Percentiles rank a stretch among this genome's conserved stretches.
phyloP scores from a whole-genome alignment of 495 filamentous ascomycete species.

The Neurospora sublineolata region DNA sequence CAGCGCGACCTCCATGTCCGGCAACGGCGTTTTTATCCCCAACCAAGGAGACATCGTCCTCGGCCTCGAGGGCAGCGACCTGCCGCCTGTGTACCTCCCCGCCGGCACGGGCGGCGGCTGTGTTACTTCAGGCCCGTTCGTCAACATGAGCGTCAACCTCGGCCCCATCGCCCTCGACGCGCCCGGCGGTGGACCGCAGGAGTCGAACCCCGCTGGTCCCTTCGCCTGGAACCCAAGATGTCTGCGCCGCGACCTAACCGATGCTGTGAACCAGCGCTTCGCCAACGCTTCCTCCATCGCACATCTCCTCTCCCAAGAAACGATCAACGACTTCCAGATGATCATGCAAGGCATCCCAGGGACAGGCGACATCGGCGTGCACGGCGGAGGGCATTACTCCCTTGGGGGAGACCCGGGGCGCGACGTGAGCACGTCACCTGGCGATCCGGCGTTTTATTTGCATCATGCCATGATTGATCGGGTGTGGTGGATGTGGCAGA shows the following conservation, averaged over 20 bases:
- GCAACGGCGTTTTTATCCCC: constrained; percentile 43
- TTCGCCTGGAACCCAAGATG: constrained; percentile 47
- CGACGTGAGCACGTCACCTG: constrained; percentile 48
- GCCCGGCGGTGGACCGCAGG: not conserved
- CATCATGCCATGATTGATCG: constrained; percentile 60
- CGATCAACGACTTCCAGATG: constrained; percentile 41
- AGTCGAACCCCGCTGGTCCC: constrained; percentile 4
- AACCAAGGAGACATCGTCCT: constrained; percentile 17
- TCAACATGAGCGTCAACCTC: constrained; percentile 40
- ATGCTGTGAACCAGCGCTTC: constrained; percentile 32
- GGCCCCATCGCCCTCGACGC: constrained; percentile 32
- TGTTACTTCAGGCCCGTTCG: constrained; percentile 48
- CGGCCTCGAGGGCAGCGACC: constrained; percentile 13
- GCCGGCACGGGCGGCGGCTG: constrained; percentile 53
- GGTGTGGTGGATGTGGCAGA: constrained; percentile 57
- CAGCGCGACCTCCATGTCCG: constrained; percentile 42
- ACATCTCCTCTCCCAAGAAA: constrained; percentile 19
- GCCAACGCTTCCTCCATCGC: constrained; percentile 38
- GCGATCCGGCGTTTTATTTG: constrained; percentile 56
- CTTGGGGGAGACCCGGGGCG: constrained; percentile 48
- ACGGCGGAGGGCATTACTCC: constrained; percentile 53
- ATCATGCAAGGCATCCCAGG: constrained; percentile 40
- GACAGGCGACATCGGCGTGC: constrained; percentile 43
- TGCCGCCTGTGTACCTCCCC: constrained; percentile 19
- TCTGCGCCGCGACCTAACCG: constrained; percentile 50